Percentiles rank a stretch among this genome's conserved stretches.
These are phyloP conservation scores for Thelonectria olida DNA, from an alignment of 2,329 filamentous ascomycete genomes.

Conservation along the genomic window DNA sequence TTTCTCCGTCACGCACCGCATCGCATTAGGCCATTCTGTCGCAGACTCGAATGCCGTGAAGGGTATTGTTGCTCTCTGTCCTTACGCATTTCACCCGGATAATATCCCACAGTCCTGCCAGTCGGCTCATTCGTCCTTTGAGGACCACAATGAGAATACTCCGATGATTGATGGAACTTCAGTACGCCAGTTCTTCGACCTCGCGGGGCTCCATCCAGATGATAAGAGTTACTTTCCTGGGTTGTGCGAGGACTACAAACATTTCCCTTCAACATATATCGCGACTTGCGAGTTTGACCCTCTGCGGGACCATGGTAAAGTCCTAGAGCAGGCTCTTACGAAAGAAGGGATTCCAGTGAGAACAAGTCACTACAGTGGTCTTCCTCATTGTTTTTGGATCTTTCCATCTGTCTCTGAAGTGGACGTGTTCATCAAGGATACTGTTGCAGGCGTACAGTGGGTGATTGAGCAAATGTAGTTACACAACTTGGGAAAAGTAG, in stretches of 20 bases:
- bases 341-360: neutral
- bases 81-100: neutral
- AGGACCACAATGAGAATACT: neutral
- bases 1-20: neutral
- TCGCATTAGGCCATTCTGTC: neutral
- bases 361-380: neutral
- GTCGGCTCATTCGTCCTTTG: neutral
- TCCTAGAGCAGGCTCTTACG: neutral
- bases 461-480: too few relatives aligned
- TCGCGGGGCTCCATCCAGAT: neutral
- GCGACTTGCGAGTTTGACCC: neutral
- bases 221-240: neutral
- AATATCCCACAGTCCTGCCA: too few relatives aligned
- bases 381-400: conserved; percentile 6
- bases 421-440: neutral
- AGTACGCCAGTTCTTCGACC: neutral
- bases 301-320: neutral
- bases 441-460: too few relatives aligned
- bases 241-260: neutral
- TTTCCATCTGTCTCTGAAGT: neutral
- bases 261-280: neutral
- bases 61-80: neutral
- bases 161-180: neutral
- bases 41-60: neutral
- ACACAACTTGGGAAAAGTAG: too few relatives aligned